A percentile compares a stretch with the other conserved stretches of the same genome.
phyloP scores from a whole-genome alignment of 2,329 filamentous ascomycete species.

The Nemania abortiva region DNA sequence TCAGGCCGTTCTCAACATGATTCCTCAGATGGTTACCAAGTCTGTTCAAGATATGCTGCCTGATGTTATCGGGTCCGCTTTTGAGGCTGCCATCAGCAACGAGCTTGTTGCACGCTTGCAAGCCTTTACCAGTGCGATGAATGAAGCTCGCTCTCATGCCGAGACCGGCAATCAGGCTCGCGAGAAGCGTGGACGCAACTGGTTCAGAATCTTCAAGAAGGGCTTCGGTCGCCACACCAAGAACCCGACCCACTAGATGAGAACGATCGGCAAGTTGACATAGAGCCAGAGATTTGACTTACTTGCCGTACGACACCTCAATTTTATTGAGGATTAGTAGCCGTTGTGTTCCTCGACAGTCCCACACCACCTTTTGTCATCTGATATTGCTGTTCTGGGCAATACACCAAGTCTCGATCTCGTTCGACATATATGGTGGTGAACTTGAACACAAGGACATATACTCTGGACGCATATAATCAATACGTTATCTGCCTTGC shows the following conservation, averaged over 20 bases:
- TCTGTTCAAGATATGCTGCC: slow-evolving; percentile 38
- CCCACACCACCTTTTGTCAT: not conserved
- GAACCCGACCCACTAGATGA: not conserved
- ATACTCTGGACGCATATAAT: slow-evolving; percentile 6
- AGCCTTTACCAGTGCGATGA: slow-evolving; percentile 7
- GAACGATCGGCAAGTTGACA: not conserved
- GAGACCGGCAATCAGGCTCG: not conserved
- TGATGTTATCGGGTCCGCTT: not conserved
- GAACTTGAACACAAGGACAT: not conserved
- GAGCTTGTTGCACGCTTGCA: slow-evolving; percentile 38
- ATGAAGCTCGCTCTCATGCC: slow-evolving; percentile 6
- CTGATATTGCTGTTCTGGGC: not conserved
- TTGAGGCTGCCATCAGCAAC: slow-evolving; percentile 36
- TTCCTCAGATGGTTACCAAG: slow-evolving; percentile 45
- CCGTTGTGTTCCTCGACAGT: not conserved
- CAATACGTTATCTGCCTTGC: not conserved
- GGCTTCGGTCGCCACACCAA: not conserved
- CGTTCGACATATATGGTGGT: slow-evolving; percentile 13
- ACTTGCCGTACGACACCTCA: not conserved
- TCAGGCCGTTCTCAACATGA: slow-evolving; percentile 46
- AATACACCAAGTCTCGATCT: not conserved
- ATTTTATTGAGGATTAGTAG: not conserved
- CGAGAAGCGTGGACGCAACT: slow-evolving; percentile 1
- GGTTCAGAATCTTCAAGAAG: slow-evolving; percentile 32
- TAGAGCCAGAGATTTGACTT: too few species aligned